These are phyloP conservation scores for Dianthus caryophyllus DNA, from an alignment of 148 eudicot genomes.

Conservation along the genomic window DNA sequence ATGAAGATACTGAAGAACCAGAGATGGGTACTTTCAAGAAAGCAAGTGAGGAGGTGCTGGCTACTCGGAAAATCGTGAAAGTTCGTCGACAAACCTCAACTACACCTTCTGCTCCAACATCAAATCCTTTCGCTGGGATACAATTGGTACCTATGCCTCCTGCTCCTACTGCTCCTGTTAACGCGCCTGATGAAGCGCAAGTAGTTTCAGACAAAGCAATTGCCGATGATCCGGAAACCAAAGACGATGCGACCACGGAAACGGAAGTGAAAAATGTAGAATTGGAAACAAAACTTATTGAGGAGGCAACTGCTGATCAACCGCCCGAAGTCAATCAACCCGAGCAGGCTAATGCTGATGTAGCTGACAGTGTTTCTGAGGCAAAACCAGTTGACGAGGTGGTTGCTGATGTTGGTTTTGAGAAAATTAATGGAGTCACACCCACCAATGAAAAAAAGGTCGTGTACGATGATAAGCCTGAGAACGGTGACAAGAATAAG, in stretches of 20 bases:
- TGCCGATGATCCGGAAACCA: slow-evolving; percentile 32
- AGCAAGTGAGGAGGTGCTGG: slow-evolving; percentile 86
- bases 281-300: slow-evolving; percentile 22
- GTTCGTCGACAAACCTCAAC: slow-evolving; percentile 63
- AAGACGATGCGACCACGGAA: slow-evolving; percentile 30
- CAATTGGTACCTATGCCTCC: slow-evolving; percentile 53
- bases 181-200: slow-evolving; percentile 29
- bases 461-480: neutral
- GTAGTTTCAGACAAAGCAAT: slow-evolving; percentile 24
- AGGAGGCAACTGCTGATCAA: too few relatives aligned
- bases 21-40: slow-evolving; percentile 75
- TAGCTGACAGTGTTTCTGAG: slow-evolving; percentile 29
- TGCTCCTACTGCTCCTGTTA: slow-evolving; percentile 15
- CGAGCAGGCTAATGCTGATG: slow-evolving; percentile 24
- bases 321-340: slow-evolving; percentile 20
- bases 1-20: slow-evolving; percentile 54
- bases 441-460: neutral
- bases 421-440: slow-evolving; percentile 7
- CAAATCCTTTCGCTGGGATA: slow-evolving; percentile 85
- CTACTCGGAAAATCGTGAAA: slow-evolving; percentile 72
- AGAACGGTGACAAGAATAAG: slow-evolving; percentile 8
- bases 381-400: slow-evolving; percentile 25
- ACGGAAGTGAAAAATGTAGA: slow-evolving; percentile 24
- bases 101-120: slow-evolving; percentile 48
- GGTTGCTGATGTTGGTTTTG: neutral